Percentiles rank a stretch among this genome's conserved stretches.
Conservation (phyloP, 2,329 filamentous ascomycete genomes). For the Penicillium sp. region DNA sequence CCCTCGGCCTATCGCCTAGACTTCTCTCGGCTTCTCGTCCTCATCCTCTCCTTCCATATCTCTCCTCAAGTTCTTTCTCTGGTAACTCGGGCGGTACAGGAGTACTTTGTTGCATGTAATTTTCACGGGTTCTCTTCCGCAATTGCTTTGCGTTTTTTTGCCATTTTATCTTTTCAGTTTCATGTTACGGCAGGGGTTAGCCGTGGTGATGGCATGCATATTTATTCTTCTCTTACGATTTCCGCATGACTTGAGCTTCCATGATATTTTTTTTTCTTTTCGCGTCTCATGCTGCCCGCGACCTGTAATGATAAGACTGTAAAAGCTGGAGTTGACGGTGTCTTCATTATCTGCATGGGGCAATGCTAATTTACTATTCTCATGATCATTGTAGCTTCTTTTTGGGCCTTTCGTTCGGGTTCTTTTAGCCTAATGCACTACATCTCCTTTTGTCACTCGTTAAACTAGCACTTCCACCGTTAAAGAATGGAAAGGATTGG, state of each 20-base stretch:
- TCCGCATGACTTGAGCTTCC: constrained; percentile 25
- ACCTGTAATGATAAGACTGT: constrained; percentile 40
- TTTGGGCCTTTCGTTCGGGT: neutral
- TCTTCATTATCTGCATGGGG: constrained; percentile 17
- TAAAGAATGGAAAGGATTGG: neutral
- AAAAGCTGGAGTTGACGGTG: constrained; percentile 32
- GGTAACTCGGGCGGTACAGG: constrained; percentile 10
- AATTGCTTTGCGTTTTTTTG: constrained; percentile 20
- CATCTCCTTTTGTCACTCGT: neutral
- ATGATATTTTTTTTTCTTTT: constrained; percentile 21
- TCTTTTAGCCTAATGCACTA: neutral
- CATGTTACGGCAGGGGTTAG: constrained; percentile 24
- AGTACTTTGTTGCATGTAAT: constrained; percentile 16
- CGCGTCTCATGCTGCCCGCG: constrained; percentile 22
- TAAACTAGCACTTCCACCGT: neutral
- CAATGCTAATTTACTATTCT: constrained; percentile 20
- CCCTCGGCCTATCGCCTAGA: constrained; percentile 40
- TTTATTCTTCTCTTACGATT: constrained; percentile 26
- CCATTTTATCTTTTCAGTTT: constrained; percentile 19
- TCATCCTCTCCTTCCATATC: constrained; percentile 7
- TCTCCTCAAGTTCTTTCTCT: constrained; percentile 10
- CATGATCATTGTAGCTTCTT: constrained; percentile 1
- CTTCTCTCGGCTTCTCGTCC: constrained; percentile 9
- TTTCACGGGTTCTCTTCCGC: constrained; percentile 17
- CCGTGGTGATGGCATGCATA: constrained; percentile 26